A percentile compares a stretch with the other conserved stretches of the same genome.
Evolutionary conservation across 2,329 filamentous ascomycete genomes (phyloP).

Genomic region (Beauveria brongniartii): DNA sequence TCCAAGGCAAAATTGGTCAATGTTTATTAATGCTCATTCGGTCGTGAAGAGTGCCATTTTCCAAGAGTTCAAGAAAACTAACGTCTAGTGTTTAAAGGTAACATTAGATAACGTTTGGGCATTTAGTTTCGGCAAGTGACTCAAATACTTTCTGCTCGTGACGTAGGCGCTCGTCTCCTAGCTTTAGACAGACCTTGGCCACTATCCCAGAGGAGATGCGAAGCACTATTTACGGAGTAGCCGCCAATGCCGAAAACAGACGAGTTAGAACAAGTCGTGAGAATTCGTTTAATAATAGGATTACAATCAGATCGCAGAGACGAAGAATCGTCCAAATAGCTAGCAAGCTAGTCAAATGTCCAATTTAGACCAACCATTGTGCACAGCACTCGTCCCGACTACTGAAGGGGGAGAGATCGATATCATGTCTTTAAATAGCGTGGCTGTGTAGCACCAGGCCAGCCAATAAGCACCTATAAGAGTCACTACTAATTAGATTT

Average conservation of each 20-base stretch:
- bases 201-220: conserved; percentile 13
- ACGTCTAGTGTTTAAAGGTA: conserved; percentile 12
- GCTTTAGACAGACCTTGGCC: conserved; percentile 14
- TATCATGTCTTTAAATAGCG: background rate
- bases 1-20: conserved; percentile 13
- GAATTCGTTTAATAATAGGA: conserved; percentile 13
- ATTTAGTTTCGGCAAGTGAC: conserved; percentile 10
- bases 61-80: conserved; percentile 14
- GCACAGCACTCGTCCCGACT: too few species aligned
- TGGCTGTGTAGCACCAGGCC: too few species aligned
- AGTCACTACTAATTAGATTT: too few species aligned
- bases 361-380: conserved; percentile 5
- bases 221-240: conserved; percentile 16
- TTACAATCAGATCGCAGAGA: conserved; percentile 8
- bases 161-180: conserved; percentile 13
- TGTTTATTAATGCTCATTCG: conserved; percentile 10
- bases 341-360: background rate
- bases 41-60: conserved; percentile 14
- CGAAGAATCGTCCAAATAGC: background rate
- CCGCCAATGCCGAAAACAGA: conserved; percentile 14
- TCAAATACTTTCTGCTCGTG: conserved; percentile 15
- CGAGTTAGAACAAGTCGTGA: conserved; percentile 10
- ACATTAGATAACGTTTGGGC: conserved; percentile 12
- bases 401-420: background rate
- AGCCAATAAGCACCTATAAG: too few species aligned